These are phyloP conservation scores for Ananas comosus DNA, from an alignment of 176 grass and related monocot genomes.

Conservation along the genomic window DNA sequence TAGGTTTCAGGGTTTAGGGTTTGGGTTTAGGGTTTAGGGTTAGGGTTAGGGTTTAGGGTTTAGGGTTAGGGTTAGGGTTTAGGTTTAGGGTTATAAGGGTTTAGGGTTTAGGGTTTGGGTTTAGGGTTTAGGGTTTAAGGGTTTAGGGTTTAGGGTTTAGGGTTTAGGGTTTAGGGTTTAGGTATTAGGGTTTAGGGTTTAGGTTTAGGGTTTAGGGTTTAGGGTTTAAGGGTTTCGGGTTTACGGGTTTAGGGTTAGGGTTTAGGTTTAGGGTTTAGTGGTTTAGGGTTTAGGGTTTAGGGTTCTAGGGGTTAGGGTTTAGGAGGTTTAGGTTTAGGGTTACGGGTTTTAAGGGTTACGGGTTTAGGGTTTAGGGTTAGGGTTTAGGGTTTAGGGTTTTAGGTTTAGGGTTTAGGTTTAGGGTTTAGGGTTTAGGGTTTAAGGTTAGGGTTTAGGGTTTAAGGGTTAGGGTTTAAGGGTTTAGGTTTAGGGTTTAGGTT, in stretches of 20 bases:
- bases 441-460: no score
- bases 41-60: background rate
- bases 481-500: no score
- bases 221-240: slow-evolving; percentile 27
- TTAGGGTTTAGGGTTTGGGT: slow-evolving; percentile 12
- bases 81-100: slow-evolving; percentile 3
- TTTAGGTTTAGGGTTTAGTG: slow-evolving; percentile 21
- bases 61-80: background rate
- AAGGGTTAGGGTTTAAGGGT: no score
- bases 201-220: slow-evolving; percentile 23
- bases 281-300: slow-evolving; percentile 26
- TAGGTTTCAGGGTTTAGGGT: background rate
- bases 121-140: slow-evolving; percentile 11
- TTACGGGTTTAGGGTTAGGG: slow-evolving; percentile 6
- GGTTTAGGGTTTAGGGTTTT: slow-evolving; percentile 12
- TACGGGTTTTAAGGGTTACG: slow-evolving; percentile 12
- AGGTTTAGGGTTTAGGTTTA: no score
- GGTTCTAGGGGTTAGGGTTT: slow-evolving; percentile 22
- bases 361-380: slow-evolving; percentile 13
- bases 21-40: background rate
- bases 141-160: slow-evolving; percentile 3
- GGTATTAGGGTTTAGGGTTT: slow-evolving; percentile 14
- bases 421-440: no score
- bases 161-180: slow-evolving; percentile 14
- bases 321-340: slow-evolving; percentile 23